Evolutionary conservation across 768 basidiomycete species (phyloP), one percentile per base, ranked within the genome.

Genomic region (Calvatia gigantea): DNA sequence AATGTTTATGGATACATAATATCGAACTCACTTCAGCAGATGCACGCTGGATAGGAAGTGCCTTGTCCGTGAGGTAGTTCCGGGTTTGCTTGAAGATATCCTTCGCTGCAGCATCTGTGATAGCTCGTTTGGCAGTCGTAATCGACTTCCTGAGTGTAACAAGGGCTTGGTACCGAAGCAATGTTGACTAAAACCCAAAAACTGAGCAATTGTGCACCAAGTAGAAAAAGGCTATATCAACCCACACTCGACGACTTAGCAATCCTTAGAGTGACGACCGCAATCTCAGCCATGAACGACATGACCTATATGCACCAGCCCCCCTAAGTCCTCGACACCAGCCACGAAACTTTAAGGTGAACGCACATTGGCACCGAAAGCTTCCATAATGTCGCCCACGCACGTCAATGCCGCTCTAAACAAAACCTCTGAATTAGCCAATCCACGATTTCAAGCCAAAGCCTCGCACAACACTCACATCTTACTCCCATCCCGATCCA

Each of bases 211-310:
- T 21, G 19, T 32, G 5, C 27, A 47, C 21, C 4, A 25, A 12
- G 23, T 15, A 35, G 41, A 33, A 12, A 31, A 52, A 29, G 15
- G 9, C 28, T n/a, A 31, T 9, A 29, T 37, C n/a, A 6, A 72
- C 91, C 58, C 58, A 91, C 94, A 62, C 73, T 79, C 29, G 91
- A 93, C 7, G 86, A 83, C 58, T 82, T 88, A 61, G 81, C 78
- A 0, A 86, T 81, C 67, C 85, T 92, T 39, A 91, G 68, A 0
- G 86, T 76, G 0, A 84, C 74, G 1, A 77, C 73, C 17, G 83
- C 73, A 31, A 95, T 89, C 66, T 98, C 96, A 27, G 86, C 80
- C 84, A 95, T 88, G 62, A 94, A 89, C 0, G 94, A 97, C 94
- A 98, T 96, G 67, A 94, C 85, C 92, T 98, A 59, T 1, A 25